Percentiles rank a stretch among this genome's conserved stretches.
Evolutionary conservation across 176 grass and related monocot genomes (phyloP).

Genomic region (Bolboschoenus planiculmis): DNA sequence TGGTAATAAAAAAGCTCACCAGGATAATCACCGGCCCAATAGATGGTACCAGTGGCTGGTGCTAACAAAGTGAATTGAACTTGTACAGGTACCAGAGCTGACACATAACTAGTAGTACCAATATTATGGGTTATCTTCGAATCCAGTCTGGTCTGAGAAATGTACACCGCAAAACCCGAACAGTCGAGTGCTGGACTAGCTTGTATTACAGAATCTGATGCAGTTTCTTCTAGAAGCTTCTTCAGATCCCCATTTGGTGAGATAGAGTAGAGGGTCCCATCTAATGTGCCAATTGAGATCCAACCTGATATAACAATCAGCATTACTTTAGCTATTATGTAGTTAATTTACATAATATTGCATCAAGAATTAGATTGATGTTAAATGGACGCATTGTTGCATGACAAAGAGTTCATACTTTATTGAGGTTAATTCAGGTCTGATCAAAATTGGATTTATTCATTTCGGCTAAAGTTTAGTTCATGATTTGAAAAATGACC

Average conservation of each 20-base stretch:
- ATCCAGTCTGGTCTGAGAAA: conserved; percentile 48
- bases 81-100: conserved; percentile 35
- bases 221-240: conserved; percentile 47
- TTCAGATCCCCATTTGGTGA: conserved; percentile 50
- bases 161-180: conserved; percentile 59
- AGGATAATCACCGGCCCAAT: conserved; percentile 62
- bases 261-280: conserved; percentile 70
- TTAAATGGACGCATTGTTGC: background rate
- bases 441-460: background rate
- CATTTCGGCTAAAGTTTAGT: background rate
- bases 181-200: conserved; percentile 57
- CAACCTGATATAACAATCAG: conserved; percentile 46
- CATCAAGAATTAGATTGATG: background rate
- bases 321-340: conserved; percentile 1
- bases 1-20: conserved; percentile 23
- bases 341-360: background rate
- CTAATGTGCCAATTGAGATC: conserved; percentile 76
- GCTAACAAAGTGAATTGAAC: conserved; percentile 55
- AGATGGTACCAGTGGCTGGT: conserved; percentile 63
- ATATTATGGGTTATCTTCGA: conserved; percentile 41
- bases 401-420: background rate
- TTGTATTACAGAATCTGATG: conserved; percentile 50
- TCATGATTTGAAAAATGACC: background rate
- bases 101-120: conserved; percentile 46
- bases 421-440: background rate